Evolutionary conservation across 768 basidiomycete genomes (phyloP), one percentile per base, ranked within the genome.

Genomic region (Psilocybe subaeruginosa): DNA sequence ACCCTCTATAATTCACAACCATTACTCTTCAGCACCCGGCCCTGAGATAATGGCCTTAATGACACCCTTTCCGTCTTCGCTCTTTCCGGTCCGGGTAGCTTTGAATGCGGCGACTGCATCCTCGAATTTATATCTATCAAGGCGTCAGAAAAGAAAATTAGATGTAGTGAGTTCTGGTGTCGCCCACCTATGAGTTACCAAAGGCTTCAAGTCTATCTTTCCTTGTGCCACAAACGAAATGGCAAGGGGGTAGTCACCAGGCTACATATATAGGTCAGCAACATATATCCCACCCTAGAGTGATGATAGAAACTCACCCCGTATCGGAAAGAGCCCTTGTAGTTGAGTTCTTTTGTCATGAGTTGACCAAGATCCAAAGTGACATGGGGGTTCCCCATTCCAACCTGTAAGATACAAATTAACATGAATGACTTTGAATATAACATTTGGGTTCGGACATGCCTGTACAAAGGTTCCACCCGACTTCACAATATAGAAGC

Each of bases 281-380:
- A 23, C 23, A 23, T 23, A 23, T 2, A 23, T 23, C 23, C 23
- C 23, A 23, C 23, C 23, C 23, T 23, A 23, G 23, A 23, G 23
- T 2, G 0, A 27, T 56, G 17, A 49, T 48, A 27, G 33, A 45
- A 47, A 30, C 84, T 59, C 72, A 92, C 86, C 14, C 87, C 91
- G 68, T 91, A 96, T 67, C 96, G 88, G 90, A 97, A 97, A n/a
- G 92, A 93, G 39, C 95, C 95, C 68, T 89, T 91, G 74, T 94
- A 79, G 58, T 77, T 84, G 17, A 97, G 75, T 75, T 97, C 93
- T 76, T 95, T 95, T 50, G 80, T 80, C 61, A 89, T 83, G 37
- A 95, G 75, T 50, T 81, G 76, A 54, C 84, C 83, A 67, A 96
- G 77, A 30, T 95, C 91, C 62, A 97, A 77, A 8, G 80, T 82